Base-by-base conservation (phyloP, 2,329 filamentous ascomycete genomes). In the Pezizomycotina sp. region DNA sequence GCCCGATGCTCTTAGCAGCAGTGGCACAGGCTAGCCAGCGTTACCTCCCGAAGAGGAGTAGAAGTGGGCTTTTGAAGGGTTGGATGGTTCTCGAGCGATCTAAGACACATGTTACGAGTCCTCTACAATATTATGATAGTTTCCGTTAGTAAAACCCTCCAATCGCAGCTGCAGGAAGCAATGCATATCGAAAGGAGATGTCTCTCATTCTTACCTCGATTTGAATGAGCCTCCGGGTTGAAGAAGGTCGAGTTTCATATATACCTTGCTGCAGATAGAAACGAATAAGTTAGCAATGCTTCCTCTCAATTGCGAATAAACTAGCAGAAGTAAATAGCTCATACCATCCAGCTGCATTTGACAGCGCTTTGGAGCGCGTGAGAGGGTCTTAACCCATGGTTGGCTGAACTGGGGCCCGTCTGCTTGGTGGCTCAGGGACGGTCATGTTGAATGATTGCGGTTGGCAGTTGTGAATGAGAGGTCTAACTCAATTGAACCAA, bases 211-310 rank as follows among this genome's bases (percentile, higher is more conserved):
- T 19, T 36, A 46, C 36, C 71, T 68, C 29, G 78, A 84, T 57
- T 91, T 89, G 70, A 91, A 92, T 24, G 78, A 84, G 46, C 78
- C 78, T 14, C 76, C 77, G 4, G 81, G 82, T 53, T 92, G 82
- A 36, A 83, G 68, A 54, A 78, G 80, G 51, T 91, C 81, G 45
- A 89, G 69, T 57, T 91, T 91, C 52, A 91, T 71, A 56, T 78
- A 80, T 56, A 91, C 71, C 60, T 77, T 74, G 62, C 78, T 67
- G 43, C 16, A 28, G 20, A 12, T 9, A 12, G 13, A n/a, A 31
- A 19, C 29, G 28, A 21, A 19, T 46, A 38, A 50, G 50, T 37
- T 50, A 36, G 45, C 25, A 13, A 31, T 28, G 18, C 14, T 6
- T 7, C 28, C n/a, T 24, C 24, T 26, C 14, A 14, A 19, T 15